Evolutionary conservation across 2,329 filamentous ascomycete genomes (phyloP), one percentile per base, ranked within the genome.

Genomic region (Aspergillus pseudoglaucus): DNA sequence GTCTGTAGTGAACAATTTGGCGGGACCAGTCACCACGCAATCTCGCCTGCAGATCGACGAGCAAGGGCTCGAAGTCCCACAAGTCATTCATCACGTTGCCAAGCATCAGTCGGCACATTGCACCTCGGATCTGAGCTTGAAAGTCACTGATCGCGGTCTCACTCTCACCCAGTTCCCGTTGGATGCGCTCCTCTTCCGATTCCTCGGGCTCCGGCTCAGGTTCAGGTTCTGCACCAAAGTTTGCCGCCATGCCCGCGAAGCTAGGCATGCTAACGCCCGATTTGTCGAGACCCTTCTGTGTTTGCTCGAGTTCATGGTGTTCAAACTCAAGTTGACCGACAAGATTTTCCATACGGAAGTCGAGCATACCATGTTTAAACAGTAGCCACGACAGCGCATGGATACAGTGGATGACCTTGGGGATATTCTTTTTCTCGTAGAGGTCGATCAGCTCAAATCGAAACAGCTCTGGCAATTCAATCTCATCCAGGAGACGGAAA

Each of bases 381-480:
- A 98, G 77, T n/a, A 98, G 78, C 90, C 91, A 98, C 65, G 91
- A 97, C 15, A 98, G 75, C 0, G 93, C 93, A 62, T 98, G 93
- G 45, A 98, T 93, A 65, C 93, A 98, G 72, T 98, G 95, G 53
- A 98, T 98, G 64, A 97, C 94, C 68, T 97, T 98, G 3, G 93
- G 93, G 1, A 97, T 94, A 61, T 98, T 98, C 72, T 98, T 98
- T 76, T 97, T 98, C 70, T 98, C 94, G 73, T 98, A 98, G 10
- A 98, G 74, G 69, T 98, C 93, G 54, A 97, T 95, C 41, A 97
- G 77, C 67, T 98, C 93, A 67, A 98, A 98, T 48, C 91, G 84
- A 68, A 98, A 98, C 15, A 98, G 79, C 59, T 98, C 94, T 1
- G 93, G 93, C 3, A 98, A 75, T 61, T 95, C 87, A 7, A 96